Base-by-base conservation (phyloP, 2,329 filamentous ascomycete genomes). In the Claviceps cyperi region DNA sequence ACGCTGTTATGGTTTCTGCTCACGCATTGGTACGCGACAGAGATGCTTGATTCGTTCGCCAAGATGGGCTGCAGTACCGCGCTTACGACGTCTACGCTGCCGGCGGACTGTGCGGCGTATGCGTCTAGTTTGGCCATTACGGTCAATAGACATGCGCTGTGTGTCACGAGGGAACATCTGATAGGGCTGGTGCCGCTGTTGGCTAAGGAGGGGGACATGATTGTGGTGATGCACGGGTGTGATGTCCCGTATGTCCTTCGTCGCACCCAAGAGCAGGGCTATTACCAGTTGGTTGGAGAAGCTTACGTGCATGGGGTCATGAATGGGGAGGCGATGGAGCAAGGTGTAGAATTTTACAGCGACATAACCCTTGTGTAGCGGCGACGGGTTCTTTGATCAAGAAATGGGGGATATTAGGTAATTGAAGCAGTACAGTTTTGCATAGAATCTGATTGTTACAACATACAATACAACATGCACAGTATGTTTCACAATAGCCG, bases 231-330 rank as follows among this genome's bases (percentile, higher is more conserved):
- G 6, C 50, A 52, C 5, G 52, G 53, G 6, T 55, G 52, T 38
- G 47, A 53, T 15, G 53, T 49, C 19, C 53, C 53, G 2, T 53
- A 52, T 13, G 46, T 55, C 13, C 13, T 55, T 3, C 46, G 52
- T 17, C 52, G 28, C 1, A 44, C 46, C n/a, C 14, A 41, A 21
- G 37, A 36, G 32, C 39, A 49, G 15, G 52, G 46, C 4, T 14
- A 37, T 13, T 55, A 51, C 35, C 44, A 46, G 9, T 39, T 52
- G 8, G 17, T 55, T 3, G 52, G 53, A 11, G 53, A 54, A 22
- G 43, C 47, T 21, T 54, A 55, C 39, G 49, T 55, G 28, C 54
- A 52, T 32, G 52, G 52, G 5, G 28, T 54, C 17, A 55, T 55
- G 54, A 50, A 54, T 7, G 50, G 54, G 2, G 52, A 55, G 37